phyloP scores from a whole-genome alignment of 2,329 filamentous ascomycete genomes.

The Parastagonospora avenae region DNA sequence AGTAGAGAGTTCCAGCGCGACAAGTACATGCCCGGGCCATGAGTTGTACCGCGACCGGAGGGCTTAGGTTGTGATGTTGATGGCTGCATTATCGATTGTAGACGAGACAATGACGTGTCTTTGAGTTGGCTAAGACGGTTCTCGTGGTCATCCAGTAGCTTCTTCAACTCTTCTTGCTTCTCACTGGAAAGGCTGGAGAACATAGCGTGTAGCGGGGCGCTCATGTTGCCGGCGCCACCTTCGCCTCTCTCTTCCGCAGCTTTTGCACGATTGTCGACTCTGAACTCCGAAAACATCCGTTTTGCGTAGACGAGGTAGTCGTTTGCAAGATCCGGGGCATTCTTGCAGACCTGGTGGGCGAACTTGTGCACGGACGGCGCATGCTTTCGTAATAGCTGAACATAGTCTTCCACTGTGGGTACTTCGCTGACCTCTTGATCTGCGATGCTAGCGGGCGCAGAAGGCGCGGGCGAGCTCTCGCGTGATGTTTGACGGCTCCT shows the following conservation, averaged over 20 bases:
- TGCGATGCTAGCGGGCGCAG: slow-evolving; percentile 27
- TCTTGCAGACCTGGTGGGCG: slow-evolving; percentile 70
- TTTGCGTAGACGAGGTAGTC: slow-evolving; percentile 68
- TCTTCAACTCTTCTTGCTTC: slow-evolving; percentile 54
- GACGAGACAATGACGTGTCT: slow-evolving; percentile 57
- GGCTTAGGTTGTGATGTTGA: slow-evolving; percentile 7
- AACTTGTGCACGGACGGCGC: slow-evolving; percentile 69
- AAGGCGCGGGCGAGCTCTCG: slow-evolving; percentile 30
- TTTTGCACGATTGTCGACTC: slow-evolving; percentile 28
- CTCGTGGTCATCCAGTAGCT: slow-evolving; percentile 64
- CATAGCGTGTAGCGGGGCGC: slow-evolving; percentile 47
- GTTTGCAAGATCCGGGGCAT: slow-evolving; percentile 68
- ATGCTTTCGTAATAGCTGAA: slow-evolving; percentile 69
- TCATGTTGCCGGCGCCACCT: slow-evolving; percentile 51
- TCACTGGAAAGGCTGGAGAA: slow-evolving; percentile 55
- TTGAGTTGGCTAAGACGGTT: slow-evolving; percentile 64
- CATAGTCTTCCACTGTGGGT: slow-evolving; percentile 74
- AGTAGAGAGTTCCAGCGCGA: slow-evolving; percentile 73
- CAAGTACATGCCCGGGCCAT: slow-evolving; percentile 74
- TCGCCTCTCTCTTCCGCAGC: slow-evolving; percentile 25
- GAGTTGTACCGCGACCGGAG: slow-evolving; percentile 47
- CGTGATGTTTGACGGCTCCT: slow-evolving; percentile 28
- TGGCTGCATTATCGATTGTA: slow-evolving; percentile 60
- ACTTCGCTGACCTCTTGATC: slow-evolving; percentile 26
- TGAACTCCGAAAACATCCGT: slow-evolving; percentile 63